Evolutionary conservation across 208 protist species (phyloP).

Genomic region (Lotmaria passim): DNA sequence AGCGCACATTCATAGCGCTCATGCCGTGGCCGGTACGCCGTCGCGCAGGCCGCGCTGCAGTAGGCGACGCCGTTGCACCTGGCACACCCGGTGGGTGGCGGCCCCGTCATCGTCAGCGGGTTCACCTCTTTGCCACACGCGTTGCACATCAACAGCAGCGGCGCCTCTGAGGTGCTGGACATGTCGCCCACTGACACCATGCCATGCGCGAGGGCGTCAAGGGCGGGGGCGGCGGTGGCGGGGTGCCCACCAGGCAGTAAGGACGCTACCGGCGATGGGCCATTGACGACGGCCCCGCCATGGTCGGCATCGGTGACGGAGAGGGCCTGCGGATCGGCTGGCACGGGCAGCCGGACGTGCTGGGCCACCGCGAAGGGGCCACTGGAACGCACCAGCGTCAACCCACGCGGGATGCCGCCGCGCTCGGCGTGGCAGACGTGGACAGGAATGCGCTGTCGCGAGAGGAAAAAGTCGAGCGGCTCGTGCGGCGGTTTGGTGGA

Average conservation of each 20-base stretch:
- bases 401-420: slow-evolving; percentile 45
- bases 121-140: slow-evolving; percentile 20
- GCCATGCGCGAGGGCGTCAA: not conserved
- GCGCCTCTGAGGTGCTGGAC: not conserved
- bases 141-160: slow-evolving; percentile 19
- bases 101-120: slow-evolving; percentile 5
- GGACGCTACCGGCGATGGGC: not conserved
- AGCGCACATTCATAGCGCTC: slow-evolving; percentile 45
- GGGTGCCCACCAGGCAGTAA: not conserved
- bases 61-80: slow-evolving; percentile 39
- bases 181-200: slow-evolving; percentile 3
- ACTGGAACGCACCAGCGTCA: slow-evolving; percentile 36
- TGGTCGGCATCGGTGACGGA: not conserved
- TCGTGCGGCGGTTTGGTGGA: not conserved
- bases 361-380: slow-evolving; percentile 37
- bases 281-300: not conserved
- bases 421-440: slow-evolving; percentile 55
- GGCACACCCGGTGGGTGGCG: slow-evolving; percentile 21
- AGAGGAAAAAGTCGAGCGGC: slow-evolving; percentile 46
- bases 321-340: not conserved
- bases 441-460: slow-evolving; percentile 27
- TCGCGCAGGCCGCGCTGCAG: slow-evolving; percentile 47
- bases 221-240: not conserved
- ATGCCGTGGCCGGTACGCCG: slow-evolving; percentile 36
- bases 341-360: slow-evolving; percentile 6